A percentile compares a stretch with the other conserved stretches of the same genome.
Evolutionary conservation across 495 filamentous ascomycete genomes (phyloP).

Genomic region (Parmelia sp.): DNA sequence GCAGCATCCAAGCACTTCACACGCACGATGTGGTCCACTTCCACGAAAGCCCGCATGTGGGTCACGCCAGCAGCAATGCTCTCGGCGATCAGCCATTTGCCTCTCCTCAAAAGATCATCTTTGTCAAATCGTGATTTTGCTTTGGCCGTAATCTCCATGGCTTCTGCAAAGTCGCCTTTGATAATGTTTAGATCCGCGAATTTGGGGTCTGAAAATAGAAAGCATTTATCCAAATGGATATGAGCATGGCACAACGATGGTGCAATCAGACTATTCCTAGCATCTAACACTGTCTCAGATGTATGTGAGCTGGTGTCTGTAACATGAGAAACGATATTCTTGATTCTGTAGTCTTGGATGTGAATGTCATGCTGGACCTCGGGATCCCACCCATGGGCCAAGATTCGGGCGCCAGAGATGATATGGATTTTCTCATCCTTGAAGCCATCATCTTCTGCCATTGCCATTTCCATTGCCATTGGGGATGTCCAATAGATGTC

Average conservation of each 20-base stretch:
- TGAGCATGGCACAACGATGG: conserved; percentile 68
- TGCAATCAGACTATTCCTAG: conserved; percentile 35
- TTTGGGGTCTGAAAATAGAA: conserved; percentile 51
- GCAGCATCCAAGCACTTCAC: conserved; percentile 54
- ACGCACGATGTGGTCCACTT: conserved; percentile 59
- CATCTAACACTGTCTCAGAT: conserved; percentile 16
- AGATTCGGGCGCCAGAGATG: conserved; percentile 6
- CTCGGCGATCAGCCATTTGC: conserved; percentile 59
- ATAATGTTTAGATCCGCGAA: conserved; percentile 54
- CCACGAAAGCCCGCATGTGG: conserved; percentile 66
- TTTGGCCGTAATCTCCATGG: conserved; percentile 51
- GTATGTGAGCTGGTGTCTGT: background rate
- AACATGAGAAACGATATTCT: conserved; percentile 2
- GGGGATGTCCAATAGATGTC: too few relatives aligned
- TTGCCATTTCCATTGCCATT: too few relatives aligned
- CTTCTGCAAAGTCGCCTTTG: conserved; percentile 60
- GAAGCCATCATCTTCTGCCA: background rate
- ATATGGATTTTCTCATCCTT: background rate
- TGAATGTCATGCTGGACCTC: conserved; percentile 5
- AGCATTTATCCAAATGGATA: conserved; percentile 72
- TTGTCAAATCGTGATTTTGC: conserved; percentile 58
- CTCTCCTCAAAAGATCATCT: conserved; percentile 55
- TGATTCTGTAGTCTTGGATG: conserved; percentile 1
- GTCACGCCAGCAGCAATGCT: conserved; percentile 63
- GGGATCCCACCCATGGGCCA: background rate